These are phyloP conservation scores for Metschnikowia arizonensis DNA, from an alignment of 805 yeast species.

Conservation along the genomic window DNA sequence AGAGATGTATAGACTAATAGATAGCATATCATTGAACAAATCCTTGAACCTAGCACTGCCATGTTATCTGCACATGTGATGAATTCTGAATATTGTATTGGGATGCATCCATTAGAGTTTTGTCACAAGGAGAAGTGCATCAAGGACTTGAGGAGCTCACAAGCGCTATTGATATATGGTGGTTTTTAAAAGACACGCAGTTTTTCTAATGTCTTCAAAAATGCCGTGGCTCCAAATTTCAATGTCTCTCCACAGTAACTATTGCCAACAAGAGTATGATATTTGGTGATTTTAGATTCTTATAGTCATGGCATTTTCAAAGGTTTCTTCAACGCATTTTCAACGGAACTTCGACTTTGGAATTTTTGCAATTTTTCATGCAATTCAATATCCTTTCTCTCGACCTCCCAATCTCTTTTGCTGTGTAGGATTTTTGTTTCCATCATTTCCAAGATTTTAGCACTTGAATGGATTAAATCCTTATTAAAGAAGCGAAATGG, in stretches of 20 bases:
- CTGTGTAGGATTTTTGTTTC: conserved; percentile 44
- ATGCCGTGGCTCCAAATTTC: conserved; percentile 74
- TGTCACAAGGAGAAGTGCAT: too few species aligned
- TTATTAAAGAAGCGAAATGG: conserved; percentile 70
- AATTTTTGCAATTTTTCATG: conserved; percentile 22
- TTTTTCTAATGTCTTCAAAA: conserved; percentile 50
- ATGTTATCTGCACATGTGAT: too few species aligned
- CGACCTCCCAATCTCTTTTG: conserved; percentile 29
- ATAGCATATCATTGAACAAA: too few species aligned
- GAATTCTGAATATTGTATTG: too few species aligned
- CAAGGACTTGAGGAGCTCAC: too few species aligned
- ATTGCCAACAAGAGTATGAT: conserved; percentile 89
- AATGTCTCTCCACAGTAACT: conserved; percentile 96
- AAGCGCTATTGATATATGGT: too few species aligned
- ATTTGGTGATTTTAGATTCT: conserved; percentile 80
- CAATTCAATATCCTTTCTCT: conserved; percentile 25
- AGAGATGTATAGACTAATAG: too few species aligned
- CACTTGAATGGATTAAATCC: conserved; percentile 15
- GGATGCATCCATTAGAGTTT: too few species aligned
- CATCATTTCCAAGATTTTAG: conserved; percentile 50
- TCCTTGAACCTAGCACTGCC: too few species aligned
- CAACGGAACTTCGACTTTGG: conserved; percentile 26
- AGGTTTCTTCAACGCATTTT: conserved; percentile 40
- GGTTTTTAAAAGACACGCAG: too few species aligned
- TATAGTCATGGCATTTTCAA: conserved; percentile 40